phyloP scores from a whole-genome alignment of 495 filamentous ascomycete genomes.

The Cercophora sp. region DNA sequence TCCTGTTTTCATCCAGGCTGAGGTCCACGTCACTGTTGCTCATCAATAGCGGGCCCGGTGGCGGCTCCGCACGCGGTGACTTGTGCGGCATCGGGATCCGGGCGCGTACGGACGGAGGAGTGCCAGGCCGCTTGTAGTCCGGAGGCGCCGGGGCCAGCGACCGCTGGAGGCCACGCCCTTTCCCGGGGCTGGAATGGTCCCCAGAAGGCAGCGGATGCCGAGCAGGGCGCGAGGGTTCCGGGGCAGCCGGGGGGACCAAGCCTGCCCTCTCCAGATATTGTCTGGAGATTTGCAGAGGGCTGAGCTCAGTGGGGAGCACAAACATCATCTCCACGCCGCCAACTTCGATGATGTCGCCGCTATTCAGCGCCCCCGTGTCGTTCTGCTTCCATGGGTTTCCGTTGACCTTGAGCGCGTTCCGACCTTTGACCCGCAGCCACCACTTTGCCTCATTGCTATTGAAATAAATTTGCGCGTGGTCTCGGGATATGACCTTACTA shows the following conservation, averaged over 20 bases:
- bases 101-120: constrained; percentile 53
- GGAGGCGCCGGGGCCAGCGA: constrained; percentile 66
- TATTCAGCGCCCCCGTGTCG: constrained; percentile 60
- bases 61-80: constrained; percentile 36
- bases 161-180: constrained; percentile 37
- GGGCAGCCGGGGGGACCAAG: constrained; percentile 28
- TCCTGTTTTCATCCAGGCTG: constrained; percentile 71
- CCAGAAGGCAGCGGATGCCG: constrained; percentile 51
- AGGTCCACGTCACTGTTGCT: constrained; percentile 67
- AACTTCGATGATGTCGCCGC: constrained; percentile 86
- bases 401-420: constrained; percentile 84
- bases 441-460: constrained; percentile 64
- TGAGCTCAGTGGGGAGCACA: constrained; percentile 66
- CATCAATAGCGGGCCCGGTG: constrained; percentile 43
- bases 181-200: constrained; percentile 28
- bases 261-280: constrained; percentile 51
- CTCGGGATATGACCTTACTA: constrained; percentile 83
- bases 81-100: constrained; percentile 32
- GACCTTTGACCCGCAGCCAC: constrained; percentile 80
- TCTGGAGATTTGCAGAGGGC: constrained; percentile 52
- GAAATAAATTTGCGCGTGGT: constrained; percentile 83
- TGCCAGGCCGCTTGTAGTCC: constrained; percentile 64
- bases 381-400: constrained; percentile 62
- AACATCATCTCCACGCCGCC: constrained; percentile 97
- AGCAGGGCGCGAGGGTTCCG: constrained; percentile 15